Evolutionary conservation across 163 green algal species (phyloP), one percentile per base, ranked within the genome.

Genomic region (Scenedesmus sp.): DNA sequence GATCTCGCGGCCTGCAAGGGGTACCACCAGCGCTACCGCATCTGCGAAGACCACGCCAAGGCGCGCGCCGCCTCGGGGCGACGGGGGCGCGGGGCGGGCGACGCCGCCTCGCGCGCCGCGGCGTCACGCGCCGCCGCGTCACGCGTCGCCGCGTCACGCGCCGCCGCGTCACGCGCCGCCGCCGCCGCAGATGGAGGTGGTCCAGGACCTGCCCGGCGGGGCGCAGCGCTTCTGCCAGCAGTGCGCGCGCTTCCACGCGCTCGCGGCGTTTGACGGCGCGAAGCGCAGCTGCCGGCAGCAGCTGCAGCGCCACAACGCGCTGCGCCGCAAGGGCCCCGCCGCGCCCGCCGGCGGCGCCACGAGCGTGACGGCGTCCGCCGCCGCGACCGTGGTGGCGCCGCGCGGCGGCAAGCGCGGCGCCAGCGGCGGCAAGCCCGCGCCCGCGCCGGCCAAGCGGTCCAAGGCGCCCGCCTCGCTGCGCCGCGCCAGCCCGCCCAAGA

Each of bases 41-140:
- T 97, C 31, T 97, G 92, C 70, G 86, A 91, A 13, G 77, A 90
- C 31, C 90, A 95, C 81, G 89, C 92, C 62, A 87, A 87, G 70
- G 70, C 77, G 2, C 24, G 39, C 10, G n/a, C n/a, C n/a, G n/a
- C n/a, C n/a, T n/a, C n/a, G n/a, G n/a, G n/a, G n/a, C n/a, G n/a
- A n/a, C n/a, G n/a, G n/a, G n/a, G n/a, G n/a, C n/a, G n/a, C n/a
- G n/a, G n/a, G n/a, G n/a, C n/a, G n/a, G n/a, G n/a, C n/a, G n/a
- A n/a, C n/a, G n/a, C n/a, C n/a, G n/a, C n/a, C n/a, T n/a, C n/a
- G n/a, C n/a, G n/a, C n/a, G n/a, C n/a, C n/a, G n/a, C n/a, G n/a
- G n/a, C n/a, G n/a, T n/a, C n/a, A n/a, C n/a, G n/a, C n/a, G n/a
- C n/a, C n/a, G n/a, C n/a, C n/a, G n/a, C n/a, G n/a, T n/a, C n/a